phyloP scores from a whole-genome alignment of 2,329 filamentous ascomycete species.

The Chaetomiaceae sp. region DNA sequence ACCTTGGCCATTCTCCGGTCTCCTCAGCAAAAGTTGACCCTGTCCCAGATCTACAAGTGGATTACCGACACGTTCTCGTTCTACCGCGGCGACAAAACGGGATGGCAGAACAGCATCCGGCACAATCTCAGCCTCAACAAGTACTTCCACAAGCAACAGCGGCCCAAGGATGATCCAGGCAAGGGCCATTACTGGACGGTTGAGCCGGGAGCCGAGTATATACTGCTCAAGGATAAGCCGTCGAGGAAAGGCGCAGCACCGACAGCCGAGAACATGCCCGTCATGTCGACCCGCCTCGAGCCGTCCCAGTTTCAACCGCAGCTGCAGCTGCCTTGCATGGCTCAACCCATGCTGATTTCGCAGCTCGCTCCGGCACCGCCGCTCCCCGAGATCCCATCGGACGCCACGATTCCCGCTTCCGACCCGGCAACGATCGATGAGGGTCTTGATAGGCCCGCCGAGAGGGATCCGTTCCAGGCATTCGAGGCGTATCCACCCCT shows the following conservation, averaged over 20 bases:
- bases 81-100: constrained; percentile 77
- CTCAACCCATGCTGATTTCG: constrained; percentile 48
- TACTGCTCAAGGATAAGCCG: constrained; percentile 86
- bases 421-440: constrained; percentile 57
- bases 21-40: constrained; percentile 74
- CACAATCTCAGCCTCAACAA: constrained; percentile 98
- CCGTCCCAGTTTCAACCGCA: constrained; percentile 39
- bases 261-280: constrained; percentile 53
- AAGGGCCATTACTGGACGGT: constrained; percentile 98
- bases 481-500: constrained; percentile 66
- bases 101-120: constrained; percentile 98
- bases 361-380: constrained; percentile 29
- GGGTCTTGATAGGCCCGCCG: constrained; percentile 40
- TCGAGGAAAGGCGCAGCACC: constrained; percentile 50
- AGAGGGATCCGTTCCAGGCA: constrained; percentile 39
- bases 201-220: constrained; percentile 78
- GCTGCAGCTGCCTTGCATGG: constrained; percentile 28
- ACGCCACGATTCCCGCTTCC: constrained; percentile 71
- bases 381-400: constrained; percentile 62
- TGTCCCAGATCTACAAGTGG: constrained; percentile 98
- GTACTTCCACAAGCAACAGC: constrained; percentile 90
- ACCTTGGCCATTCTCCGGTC: constrained; percentile 95
- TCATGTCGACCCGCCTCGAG: constrained; percentile 55
- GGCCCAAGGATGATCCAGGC: constrained; percentile 93
- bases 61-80: constrained; percentile 93